phyloP scores from a whole-genome alignment of 257 asterid genomes.

The Capsicum pubescens region DNA sequence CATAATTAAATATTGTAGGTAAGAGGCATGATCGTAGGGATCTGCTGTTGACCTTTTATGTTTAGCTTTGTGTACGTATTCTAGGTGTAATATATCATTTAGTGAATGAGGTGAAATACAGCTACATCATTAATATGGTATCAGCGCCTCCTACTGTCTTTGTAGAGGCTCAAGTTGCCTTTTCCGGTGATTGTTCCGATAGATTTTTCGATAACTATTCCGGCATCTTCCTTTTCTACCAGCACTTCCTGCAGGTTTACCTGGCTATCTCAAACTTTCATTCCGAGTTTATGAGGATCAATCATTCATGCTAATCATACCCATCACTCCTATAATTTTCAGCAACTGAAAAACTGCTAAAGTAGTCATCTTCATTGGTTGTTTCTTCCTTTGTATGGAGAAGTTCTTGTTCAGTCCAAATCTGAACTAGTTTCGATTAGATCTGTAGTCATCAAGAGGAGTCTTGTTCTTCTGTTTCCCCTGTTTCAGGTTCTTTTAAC shows the following conservation, averaged over 20 bases:
- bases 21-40: too few relatives aligned
- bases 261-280: not conserved
- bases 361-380: not conserved
- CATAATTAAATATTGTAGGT: too few relatives aligned
- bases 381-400: not conserved
- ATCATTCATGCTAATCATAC: not conserved
- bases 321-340: not conserved
- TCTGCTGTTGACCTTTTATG: too few relatives aligned
- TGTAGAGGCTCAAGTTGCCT: too few relatives aligned
- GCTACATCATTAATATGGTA: not conserved
- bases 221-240: too few relatives aligned
- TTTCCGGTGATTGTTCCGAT: too few relatives aligned
- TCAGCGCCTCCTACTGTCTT: not conserved
- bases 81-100: not conserved
- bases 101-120: not conserved
- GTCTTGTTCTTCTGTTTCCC: accelerated
- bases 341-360: too few relatives aligned
- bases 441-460: too few relatives aligned
- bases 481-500: too few relatives aligned
- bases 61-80: not conserved
- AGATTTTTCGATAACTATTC: too few relatives aligned
- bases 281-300: not conserved
- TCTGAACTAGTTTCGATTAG: not conserved
- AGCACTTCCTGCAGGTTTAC: too few relatives aligned
- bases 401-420: not conserved